Conservation (phyloP, 2,329 filamentous ascomycete species). For the Scytalidium lignicola region DNA sequence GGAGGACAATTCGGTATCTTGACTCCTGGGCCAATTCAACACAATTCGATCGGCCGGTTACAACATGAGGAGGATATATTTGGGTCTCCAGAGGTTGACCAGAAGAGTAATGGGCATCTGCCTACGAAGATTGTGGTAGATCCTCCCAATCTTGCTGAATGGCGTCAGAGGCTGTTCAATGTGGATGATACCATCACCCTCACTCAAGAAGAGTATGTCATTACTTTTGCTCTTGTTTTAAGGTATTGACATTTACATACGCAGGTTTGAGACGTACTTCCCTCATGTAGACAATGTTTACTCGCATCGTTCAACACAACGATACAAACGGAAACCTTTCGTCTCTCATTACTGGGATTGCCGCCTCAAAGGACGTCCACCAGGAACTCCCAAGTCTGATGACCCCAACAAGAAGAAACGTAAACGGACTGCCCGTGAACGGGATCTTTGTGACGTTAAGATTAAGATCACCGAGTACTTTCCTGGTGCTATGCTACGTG, state of each 20-base stretch:
- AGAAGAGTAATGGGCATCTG: constrained; percentile 46
- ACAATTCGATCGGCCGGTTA: constrained; percentile 28
- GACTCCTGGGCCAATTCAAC: constrained; percentile 29
- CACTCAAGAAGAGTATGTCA: constrained; percentile 64
- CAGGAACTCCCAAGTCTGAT: constrained; percentile 73
- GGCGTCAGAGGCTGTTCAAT: constrained; percentile 69
- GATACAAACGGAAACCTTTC: constrained; percentile 77
- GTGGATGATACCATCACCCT: constrained; percentile 69
- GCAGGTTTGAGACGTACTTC: constrained; percentile 73
- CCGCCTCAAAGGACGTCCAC: constrained; percentile 71
- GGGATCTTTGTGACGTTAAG: constrained; percentile 80
- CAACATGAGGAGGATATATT: constrained; percentile 35
- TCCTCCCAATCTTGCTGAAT: constrained; percentile 62
- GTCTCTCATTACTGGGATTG: constrained; percentile 84
- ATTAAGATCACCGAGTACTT: constrained; percentile 82
- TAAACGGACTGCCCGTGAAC: constrained; percentile 67
- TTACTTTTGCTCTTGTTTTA: constrained; percentile 4
- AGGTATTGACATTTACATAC: constrained; percentile 6
- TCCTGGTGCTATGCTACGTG: constrained; percentile 40
- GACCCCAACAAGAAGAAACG: constrained; percentile 80
- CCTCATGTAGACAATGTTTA: constrained; percentile 82
- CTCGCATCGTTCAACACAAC: constrained; percentile 76
- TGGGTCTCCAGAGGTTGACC: constrained; percentile 30
- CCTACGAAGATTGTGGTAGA: constrained; percentile 54
- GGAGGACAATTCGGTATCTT: constrained; percentile 43